These are phyloP conservation scores for Diaporthe humulicola DNA, from an alignment of 2,329 filamentous ascomycete genomes.

Conservation along the genomic window DNA sequence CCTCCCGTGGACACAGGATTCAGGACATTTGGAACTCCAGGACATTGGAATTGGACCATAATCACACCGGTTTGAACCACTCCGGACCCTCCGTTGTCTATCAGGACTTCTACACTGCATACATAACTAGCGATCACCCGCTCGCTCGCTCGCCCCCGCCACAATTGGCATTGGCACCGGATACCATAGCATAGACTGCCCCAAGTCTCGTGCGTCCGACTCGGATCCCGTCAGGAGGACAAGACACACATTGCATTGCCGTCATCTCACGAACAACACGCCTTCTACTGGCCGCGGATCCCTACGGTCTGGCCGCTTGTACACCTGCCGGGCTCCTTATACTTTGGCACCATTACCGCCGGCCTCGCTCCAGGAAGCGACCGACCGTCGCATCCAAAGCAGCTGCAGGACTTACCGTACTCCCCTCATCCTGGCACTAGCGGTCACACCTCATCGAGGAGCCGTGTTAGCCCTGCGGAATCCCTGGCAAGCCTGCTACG, in stretches of 20 bases:
- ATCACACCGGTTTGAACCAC: conserved; percentile 11
- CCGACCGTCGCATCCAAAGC: conserved; percentile 27
- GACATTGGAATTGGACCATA: background rate
- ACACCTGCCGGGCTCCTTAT: conserved; percentile 9
- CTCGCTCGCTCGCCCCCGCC: conserved; percentile 5
- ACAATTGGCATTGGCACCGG: conserved; percentile 22
- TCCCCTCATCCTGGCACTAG: conserved; percentile 35
- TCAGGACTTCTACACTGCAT: background rate
- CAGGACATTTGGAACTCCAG: background rate
- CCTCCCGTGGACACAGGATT: background rate
- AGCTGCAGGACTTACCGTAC: conserved; percentile 14
- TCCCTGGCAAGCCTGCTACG: conserved; percentile 19
- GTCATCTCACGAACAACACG: conserved; percentile 33
- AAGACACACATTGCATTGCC: conserved; percentile 37
- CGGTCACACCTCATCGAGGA: conserved; percentile 33
- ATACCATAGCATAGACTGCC: conserved; percentile 14
- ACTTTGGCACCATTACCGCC: conserved; percentile 34
- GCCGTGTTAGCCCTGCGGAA: conserved; percentile 31
- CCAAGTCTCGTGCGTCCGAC: conserved; percentile 29
- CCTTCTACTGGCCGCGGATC: conserved; percentile 29
- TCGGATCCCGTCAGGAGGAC: conserved; percentile 36
- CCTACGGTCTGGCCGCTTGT: conserved; percentile 8
- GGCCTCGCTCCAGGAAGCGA: conserved; percentile 26
- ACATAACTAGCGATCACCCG: background rate
- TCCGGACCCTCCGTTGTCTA: conserved; percentile 16